phyloP scores from a whole-genome alignment of 768 basidiomycete genomes.

The Ephemerocybe angulata region DNA sequence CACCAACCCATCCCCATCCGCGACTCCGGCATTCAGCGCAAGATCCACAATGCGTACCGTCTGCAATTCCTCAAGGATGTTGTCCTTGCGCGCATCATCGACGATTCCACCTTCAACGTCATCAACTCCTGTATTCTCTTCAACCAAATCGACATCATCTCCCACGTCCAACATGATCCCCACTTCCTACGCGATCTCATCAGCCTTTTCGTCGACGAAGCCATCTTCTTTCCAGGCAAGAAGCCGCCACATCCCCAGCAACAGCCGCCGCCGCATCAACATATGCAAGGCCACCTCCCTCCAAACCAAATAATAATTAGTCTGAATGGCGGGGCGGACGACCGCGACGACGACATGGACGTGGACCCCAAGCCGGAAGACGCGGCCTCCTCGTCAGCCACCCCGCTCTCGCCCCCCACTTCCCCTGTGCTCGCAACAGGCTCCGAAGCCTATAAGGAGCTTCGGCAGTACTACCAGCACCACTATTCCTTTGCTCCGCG shows the following conservation, averaged over 20 bases:
- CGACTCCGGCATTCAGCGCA: slow-evolving; percentile 70
- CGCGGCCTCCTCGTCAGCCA: background rate
- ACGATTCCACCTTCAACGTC: slow-evolving; percentile 96
- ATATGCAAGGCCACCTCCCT: slow-evolving; percentile 21
- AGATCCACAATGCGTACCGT: slow-evolving; percentile 96
- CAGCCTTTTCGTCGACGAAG: slow-evolving; percentile 68
- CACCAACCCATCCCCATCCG: slow-evolving; percentile 85
- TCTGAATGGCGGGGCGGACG: slow-evolving; percentile 29
- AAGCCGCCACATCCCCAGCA: slow-evolving; percentile 14
- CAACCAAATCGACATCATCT: slow-evolving; percentile 98
- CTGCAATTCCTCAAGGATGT: slow-evolving; percentile 98
- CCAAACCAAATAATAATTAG: slow-evolving; percentile 32
- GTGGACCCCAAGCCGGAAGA: slow-evolving; percentile 29
- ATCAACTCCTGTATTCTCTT: slow-evolving; percentile 97
- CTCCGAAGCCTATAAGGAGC: slow-evolving; percentile 1
- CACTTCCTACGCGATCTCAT: slow-evolving; percentile 77
- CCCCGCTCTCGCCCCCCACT: slow-evolving; percentile 1
- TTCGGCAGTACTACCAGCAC: slow-evolving; percentile 17
- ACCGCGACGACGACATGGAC: slow-evolving; percentile 40
- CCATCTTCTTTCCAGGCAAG: slow-evolving; percentile 15
- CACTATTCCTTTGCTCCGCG: slow-evolving; percentile 56
- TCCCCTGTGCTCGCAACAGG: background rate
- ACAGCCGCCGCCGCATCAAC: slow-evolving; percentile 24
- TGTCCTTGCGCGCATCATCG: slow-evolving; percentile 89
- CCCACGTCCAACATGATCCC: slow-evolving; percentile 76